phyloP scores from a whole-genome alignment of 1,139 yeast species.

The Suhomyces yuchorum region DNA sequence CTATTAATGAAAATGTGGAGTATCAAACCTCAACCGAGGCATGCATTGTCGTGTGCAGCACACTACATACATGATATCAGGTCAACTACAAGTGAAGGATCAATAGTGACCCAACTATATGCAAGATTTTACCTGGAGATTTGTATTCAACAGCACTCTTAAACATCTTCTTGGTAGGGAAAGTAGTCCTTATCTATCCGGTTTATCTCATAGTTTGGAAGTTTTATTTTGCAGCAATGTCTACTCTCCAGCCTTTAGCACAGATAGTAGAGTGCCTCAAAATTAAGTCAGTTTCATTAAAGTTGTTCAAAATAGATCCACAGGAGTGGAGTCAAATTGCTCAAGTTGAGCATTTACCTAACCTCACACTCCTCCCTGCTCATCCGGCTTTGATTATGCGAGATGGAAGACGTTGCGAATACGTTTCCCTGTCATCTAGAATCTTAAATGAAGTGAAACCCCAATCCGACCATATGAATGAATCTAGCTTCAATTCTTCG shows the following conservation, averaged over 20 bases:
- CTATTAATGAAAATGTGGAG: conserved; percentile 47
- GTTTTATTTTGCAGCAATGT: conserved; percentile 19
- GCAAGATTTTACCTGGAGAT: no score
- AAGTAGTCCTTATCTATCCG: no score
- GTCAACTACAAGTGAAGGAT: no score
- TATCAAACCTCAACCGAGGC: conserved; percentile 4
- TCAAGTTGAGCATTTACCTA: conserved; percentile 7
- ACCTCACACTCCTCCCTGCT: not conserved
- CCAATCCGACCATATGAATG: not conserved
- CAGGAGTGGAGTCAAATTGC: conserved; percentile 11
- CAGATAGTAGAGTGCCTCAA: conserved; percentile 23
- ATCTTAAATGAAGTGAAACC: not conserved
- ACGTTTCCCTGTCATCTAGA: not conserved
- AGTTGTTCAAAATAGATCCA: conserved; percentile 22
- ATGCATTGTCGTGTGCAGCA: conserved; percentile 9
- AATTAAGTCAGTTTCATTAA: conserved; percentile 22
- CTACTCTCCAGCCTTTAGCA: conserved; percentile 24
- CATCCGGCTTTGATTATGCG: conserved; percentile 13
- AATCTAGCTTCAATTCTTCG: not conserved
- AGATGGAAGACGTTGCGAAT: not conserved
- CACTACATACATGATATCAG: not conserved
- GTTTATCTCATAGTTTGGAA: not conserved
- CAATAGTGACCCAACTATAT: no score
- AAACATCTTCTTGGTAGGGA: no score
- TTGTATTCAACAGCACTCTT: no score